Evolutionary conservation across 768 basidiomycete species (phyloP).

Genomic region (Phlebiopsis gigantea): DNA sequence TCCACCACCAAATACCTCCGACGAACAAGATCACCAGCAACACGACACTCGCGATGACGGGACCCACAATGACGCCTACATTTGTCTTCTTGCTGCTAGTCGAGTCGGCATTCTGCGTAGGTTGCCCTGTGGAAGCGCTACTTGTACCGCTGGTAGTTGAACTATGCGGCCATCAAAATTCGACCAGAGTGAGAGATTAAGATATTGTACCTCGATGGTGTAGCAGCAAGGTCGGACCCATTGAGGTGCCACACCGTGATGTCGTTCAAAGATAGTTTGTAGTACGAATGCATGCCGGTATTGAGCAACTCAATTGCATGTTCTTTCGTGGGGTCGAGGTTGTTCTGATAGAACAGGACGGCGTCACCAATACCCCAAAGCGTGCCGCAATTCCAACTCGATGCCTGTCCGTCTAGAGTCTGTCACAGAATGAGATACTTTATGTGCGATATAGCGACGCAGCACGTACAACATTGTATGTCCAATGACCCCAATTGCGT

Average conservation of each 20-base stretch:
- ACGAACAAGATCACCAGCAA: constrained; percentile 1
- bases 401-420: constrained; percentile 13
- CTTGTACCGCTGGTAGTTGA: neutral
- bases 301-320: constrained; percentile 55
- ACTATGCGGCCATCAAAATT: neutral
- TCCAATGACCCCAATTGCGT: constrained; percentile 21
- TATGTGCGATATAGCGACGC: constrained; percentile 30
- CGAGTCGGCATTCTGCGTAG: neutral
- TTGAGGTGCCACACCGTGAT: constrained; percentile 5
- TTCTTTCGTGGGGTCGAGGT: constrained; percentile 40
- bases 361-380: constrained; percentile 30
- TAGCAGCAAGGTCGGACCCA: neutral
- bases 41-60: constrained; percentile 13
- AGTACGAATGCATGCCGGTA: constrained; percentile 33
- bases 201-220: neutral
- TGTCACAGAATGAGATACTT: constrained; percentile 34
- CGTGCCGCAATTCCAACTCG: constrained; percentile 42
- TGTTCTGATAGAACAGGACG: constrained; percentile 58
- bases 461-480: constrained; percentile 22
- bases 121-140: neutral
- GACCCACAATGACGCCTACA: constrained; percentile 17
- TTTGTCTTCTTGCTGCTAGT: constrained; percentile 7
- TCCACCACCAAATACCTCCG: constrained; percentile 1
- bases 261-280: constrained; percentile 15
- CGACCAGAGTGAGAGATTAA: neutral